Base-by-base conservation (phyloP, 345 rosid genomes). In the Raphanus raphanistrum region DNA sequence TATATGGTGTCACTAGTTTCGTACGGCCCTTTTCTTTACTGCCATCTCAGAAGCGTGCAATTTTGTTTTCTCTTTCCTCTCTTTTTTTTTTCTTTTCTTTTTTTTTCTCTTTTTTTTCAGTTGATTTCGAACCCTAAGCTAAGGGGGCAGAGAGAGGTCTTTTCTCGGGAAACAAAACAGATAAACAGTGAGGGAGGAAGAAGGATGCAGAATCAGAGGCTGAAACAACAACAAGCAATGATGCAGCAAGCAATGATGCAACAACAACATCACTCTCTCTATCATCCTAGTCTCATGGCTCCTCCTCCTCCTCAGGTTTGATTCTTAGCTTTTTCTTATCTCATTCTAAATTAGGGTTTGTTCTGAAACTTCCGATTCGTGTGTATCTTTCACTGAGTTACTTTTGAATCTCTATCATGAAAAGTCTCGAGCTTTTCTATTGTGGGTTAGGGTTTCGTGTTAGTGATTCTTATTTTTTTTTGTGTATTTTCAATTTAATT, bases 171-270 rank as follows among this genome's bases (percentile, higher is more conserved):
- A 72, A 67, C 50, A 43, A 70, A 80, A 80, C 72, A 59, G 72
- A 73, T 70, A 63, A 35, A 48, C 48, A 28, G 12, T 6, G 10
- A 21, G 28, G 28, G 2, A 21, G 12, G 1, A 28, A 28, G 36
- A 63, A 81, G 55, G 11, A 81, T 81, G 84, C 84, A 77, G 75
- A 76, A 81, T 55, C 75, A 13, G 52, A 81, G 81, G 87, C 75
- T 88, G 80, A 91, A 88, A 76, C 89, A 86, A 10, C 89, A 86
- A 81, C 90, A 90, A 78, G 97, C 90, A 45, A 74, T 91, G 96
- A 91, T 93, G 89, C 98, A 94, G 54, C 98, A 94, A 82, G 98
- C 98, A 41, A 87, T 94, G 66, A 79, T 79, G 77, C 82, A 79
- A 28, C 82, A 79, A 28, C 82, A 67, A 77, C 97, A 89, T 50